Evolutionary conservation across 257 asterid species (phyloP).

Genomic region (Jasminum sambac): DNA sequence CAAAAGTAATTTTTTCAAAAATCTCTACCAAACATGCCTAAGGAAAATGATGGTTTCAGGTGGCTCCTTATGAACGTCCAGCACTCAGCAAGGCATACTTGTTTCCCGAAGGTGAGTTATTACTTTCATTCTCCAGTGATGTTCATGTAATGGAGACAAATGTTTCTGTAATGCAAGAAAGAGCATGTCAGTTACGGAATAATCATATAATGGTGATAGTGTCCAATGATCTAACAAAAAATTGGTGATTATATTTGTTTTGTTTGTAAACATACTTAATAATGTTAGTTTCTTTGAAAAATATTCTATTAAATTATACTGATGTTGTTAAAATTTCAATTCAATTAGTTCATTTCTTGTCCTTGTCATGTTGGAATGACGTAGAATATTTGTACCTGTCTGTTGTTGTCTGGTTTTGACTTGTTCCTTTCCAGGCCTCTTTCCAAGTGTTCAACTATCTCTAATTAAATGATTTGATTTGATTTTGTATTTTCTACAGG

Average conservation of each 20-base stretch:
- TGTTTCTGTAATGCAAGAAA: background rate
- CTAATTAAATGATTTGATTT: slow-evolving; percentile 11
- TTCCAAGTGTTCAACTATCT: slow-evolving; percentile 18
- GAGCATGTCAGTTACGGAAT: background rate
- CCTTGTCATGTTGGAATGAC: background rate
- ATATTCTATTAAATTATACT: background rate
- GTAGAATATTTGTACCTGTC: background rate
- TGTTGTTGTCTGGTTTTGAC: background rate
- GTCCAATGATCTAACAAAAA: background rate
- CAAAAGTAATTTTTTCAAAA: no score
- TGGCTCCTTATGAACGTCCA: slow-evolving; percentile 99
- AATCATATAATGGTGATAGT: background rate
- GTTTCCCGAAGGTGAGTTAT: slow-evolving; percentile 85
- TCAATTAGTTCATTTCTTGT: background rate
- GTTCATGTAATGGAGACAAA: slow-evolving; percentile 1
- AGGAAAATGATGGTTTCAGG: slow-evolving; percentile 65
- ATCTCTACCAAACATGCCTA: no score
- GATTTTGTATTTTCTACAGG: slow-evolving; percentile 47
- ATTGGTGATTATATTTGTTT: background rate
- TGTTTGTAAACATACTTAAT: slow-evolving; percentile 13
- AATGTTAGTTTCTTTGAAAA: background rate
- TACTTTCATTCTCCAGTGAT: slow-evolving; percentile 13
- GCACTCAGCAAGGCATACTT: slow-evolving; percentile 96
- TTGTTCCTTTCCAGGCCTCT: slow-evolving; percentile 3
- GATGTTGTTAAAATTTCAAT: background rate